Conservation (phyloP, 805 yeast genomes). For the Metschnikowia sp. region DNA sequence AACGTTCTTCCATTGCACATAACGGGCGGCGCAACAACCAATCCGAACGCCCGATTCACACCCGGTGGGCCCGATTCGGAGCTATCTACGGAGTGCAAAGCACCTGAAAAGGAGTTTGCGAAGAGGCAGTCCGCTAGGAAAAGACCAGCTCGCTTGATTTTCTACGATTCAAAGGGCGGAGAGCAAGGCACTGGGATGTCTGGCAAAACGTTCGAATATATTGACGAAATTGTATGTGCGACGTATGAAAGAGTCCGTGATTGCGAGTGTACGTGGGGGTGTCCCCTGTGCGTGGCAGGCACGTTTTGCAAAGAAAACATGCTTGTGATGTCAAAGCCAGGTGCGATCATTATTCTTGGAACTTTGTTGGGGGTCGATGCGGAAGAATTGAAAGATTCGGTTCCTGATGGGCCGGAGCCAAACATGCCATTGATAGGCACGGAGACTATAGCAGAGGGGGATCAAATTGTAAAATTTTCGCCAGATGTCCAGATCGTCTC, state of each 20-base stretch:
- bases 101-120: slow-evolving; percentile 95
- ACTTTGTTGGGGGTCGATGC: slow-evolving; percentile 54
- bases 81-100: slow-evolving; percentile 90
- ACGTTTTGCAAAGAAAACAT: slow-evolving; percentile 77
- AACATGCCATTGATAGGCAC: slow-evolving; percentile 65
- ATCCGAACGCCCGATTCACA: slow-evolving; percentile 29
- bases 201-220: slow-evolving; percentile 73
- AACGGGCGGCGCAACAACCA: slow-evolving; percentile 58
- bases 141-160: slow-evolving; percentile 84
- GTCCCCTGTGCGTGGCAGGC: slow-evolving; percentile 86
- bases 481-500: slow-evolving; percentile 47
- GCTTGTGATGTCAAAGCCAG: slow-evolving; percentile 83
- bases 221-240: slow-evolving; percentile 59
- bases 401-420: slow-evolving; percentile 70
- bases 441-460: slow-evolving; percentile 64
- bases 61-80: slow-evolving; percentile 47
- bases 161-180: slow-evolving; percentile 84
- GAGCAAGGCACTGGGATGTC: slow-evolving; percentile 75
- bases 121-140: slow-evolving; percentile 63
- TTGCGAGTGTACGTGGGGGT: slow-evolving; percentile 75
- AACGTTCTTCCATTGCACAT: slow-evolving; percentile 72
- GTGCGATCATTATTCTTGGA: slow-evolving; percentile 68
- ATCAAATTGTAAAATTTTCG: slow-evolving; percentile 56
- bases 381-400: slow-evolving; percentile 38
- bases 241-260: slow-evolving; percentile 56